These are phyloP conservation scores for Sporobolomyces roseus DNA, from an alignment of 768 basidiomycete species.

Conservation along the genomic window DNA sequence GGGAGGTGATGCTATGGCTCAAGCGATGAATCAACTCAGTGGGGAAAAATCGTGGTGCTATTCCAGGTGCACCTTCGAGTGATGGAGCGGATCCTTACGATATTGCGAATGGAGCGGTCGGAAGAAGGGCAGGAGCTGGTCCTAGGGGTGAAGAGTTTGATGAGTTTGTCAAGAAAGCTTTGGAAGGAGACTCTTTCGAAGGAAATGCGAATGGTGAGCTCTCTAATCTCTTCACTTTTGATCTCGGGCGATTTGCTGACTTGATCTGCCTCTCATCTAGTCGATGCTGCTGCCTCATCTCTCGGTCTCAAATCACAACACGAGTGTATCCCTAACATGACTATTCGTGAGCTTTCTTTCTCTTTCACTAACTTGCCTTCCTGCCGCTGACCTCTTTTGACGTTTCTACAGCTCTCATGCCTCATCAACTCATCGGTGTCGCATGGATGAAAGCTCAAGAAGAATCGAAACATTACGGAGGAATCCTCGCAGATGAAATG, in stretches of 20 bases:
- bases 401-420: not conserved
- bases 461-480: slow-evolving; percentile 26
- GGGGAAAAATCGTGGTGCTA: too few species aligned
- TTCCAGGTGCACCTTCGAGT: too few species aligned
- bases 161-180: slow-evolving; percentile 12
- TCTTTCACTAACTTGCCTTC: not conserved
- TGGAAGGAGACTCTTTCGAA: slow-evolving; percentile 31
- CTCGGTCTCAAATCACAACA: slow-evolving; percentile 57
- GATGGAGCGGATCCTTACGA: not conserved
- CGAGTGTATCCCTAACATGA: slow-evolving; percentile 60
- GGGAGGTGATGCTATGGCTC: not conserved
- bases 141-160: not conserved
- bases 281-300: slow-evolving; percentile 59
- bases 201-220: not conserved
- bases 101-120: not conserved
- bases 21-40: too few species aligned
- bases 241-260: too few species aligned
- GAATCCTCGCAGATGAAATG: slow-evolving; percentile 35
- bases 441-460: slow-evolving; percentile 57
- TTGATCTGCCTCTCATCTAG: slow-evolving; percentile 42
- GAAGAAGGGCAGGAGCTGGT: not conserved
- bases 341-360: slow-evolving; percentile 53
- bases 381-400: not conserved
- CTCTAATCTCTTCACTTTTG: too few species aligned
- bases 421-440: slow-evolving; percentile 60